These are phyloP conservation scores for Trichosporon faecale DNA, from an alignment of 1,284 basidiomycete genomes.

Conservation along the genomic window DNA sequence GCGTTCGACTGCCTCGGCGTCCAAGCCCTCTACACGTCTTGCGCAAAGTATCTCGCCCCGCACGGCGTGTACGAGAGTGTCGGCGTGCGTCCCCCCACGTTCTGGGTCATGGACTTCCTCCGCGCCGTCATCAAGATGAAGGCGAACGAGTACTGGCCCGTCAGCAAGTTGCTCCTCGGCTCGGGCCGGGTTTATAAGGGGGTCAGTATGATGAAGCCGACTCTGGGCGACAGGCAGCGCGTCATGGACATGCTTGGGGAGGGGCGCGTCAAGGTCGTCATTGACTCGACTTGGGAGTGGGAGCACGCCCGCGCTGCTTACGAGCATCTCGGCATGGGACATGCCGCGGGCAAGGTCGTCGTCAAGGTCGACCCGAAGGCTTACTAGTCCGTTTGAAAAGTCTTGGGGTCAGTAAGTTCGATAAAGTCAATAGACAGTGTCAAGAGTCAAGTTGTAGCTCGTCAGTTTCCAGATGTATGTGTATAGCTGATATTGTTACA, in stretches of 20 bases:
- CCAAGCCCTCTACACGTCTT: constrained; percentile 37
- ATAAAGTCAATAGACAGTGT: not conserved
- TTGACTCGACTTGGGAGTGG: constrained; percentile 55
- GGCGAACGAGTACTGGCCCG: constrained; percentile 21
- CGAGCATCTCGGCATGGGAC: constrained; percentile 58
- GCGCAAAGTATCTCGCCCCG: constrained; percentile 8
- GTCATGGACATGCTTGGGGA: constrained; percentile 13
- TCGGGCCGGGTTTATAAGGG: constrained; percentile 13
- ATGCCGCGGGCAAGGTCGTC: constrained; percentile 64
- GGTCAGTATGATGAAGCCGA: constrained; percentile 10
- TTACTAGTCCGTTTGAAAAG: not conserved
- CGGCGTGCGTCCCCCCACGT: constrained; percentile 27
- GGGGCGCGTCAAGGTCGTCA: constrained; percentile 8
- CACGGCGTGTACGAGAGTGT: constrained; percentile 18
- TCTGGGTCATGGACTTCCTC: constrained; percentile 12
- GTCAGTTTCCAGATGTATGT: not conserved
- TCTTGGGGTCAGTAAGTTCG: not conserved
- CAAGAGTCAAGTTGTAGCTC: not conserved
- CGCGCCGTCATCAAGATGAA: constrained; percentile 14
- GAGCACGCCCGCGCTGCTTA: constrained; percentile 61
- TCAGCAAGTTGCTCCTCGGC: constrained; percentile 8
- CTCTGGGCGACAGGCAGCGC: constrained; percentile 7
- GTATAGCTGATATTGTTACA: not conserved
- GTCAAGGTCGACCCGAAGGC: constrained; percentile 29
- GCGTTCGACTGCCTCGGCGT: constrained; percentile 24